These are phyloP conservation scores for Litsea cubeba DNA, from an alignment of 164 flowering plant genomes.

Conservation along the genomic window DNA sequence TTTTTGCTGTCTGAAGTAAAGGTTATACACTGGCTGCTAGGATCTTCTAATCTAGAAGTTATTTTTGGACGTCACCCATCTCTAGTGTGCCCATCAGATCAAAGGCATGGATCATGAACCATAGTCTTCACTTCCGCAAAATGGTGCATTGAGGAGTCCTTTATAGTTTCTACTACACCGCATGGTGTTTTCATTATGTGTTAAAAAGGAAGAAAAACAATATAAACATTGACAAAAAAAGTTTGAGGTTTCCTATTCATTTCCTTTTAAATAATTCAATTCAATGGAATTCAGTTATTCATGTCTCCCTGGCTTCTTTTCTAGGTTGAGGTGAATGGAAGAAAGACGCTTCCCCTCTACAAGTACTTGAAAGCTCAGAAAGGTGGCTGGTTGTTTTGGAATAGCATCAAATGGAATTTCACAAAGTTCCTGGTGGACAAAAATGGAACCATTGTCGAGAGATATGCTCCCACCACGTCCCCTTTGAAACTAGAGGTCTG, in stretches of 20 bases:
- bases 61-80: no score
- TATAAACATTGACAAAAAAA: neutral
- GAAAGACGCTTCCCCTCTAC: conserved; percentile 70
- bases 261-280: neutral
- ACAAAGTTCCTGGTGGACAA: conserved; percentile 86
- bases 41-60: neutral
- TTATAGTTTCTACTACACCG: no score
- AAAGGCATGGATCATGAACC: neutral
- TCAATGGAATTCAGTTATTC: neutral
- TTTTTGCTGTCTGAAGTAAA: neutral
- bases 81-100: neutral
- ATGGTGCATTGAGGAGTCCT: neutral
- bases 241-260: neutral
- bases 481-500: conserved; percentile 81
- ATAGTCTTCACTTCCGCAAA: neutral
- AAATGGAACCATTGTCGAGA: conserved; percentile 70
- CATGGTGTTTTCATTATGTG: neutral
- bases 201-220: neutral
- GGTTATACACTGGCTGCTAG: neutral
- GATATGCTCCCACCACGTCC: conserved; percentile 77
- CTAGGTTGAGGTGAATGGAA: conserved; percentile 88
- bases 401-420: conserved; percentile 92
- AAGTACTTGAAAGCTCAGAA: conserved; percentile 68
- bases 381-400: conserved; percentile 57
- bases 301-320: neutral